Evolutionary conservation across 345 rosid genomes (phyloP), one percentile per base, ranked within the genome.

Genomic region (Litchi chinensis): DNA sequence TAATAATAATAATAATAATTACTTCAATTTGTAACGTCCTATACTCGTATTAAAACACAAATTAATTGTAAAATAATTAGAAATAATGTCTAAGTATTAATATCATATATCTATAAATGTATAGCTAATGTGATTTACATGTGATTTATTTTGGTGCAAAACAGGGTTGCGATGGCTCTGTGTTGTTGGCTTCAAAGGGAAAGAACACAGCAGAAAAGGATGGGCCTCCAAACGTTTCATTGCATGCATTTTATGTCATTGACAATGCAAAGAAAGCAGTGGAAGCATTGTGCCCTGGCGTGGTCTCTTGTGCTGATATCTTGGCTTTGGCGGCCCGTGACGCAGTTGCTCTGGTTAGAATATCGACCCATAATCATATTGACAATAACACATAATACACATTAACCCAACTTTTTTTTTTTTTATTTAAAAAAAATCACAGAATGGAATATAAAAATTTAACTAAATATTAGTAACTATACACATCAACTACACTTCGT

Each of bases 81-180:
- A 32, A 28, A 28, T 28, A 28, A 28, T 28, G 32, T 28, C 32
- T 28, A 28, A 1, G 32, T 28, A 28, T 28, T 28, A 28, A 32
- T 32, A 32, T 1, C 2, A 32, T 3, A 32, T 2, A 3, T 32
- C 37, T 2, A 32, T 32, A 32, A 1, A 32, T 32, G 37, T 32
- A 32, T 32, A 32, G 37, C 37, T 32, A 21, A 32, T 2, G 48
- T 28, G 28, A 13, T 70, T 60, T 64, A 10, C n/a, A 9, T 22
- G 4, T 19, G 3, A 10, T 70, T 79, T 46, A 21, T n/a, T 76
- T 28, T 65, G n/a, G 5, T 43, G 44, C 71, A 18, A 26, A 28
- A 0, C 28, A 95, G 98, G 99, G 99, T 46, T 93, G 98, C 64
- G 98, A 95, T 86, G 98, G 79, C 52, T 95, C 98, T 12, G 95